Conservation (phyloP, 805 yeast genomes). For the Saccharomycopsis sp. region DNA sequence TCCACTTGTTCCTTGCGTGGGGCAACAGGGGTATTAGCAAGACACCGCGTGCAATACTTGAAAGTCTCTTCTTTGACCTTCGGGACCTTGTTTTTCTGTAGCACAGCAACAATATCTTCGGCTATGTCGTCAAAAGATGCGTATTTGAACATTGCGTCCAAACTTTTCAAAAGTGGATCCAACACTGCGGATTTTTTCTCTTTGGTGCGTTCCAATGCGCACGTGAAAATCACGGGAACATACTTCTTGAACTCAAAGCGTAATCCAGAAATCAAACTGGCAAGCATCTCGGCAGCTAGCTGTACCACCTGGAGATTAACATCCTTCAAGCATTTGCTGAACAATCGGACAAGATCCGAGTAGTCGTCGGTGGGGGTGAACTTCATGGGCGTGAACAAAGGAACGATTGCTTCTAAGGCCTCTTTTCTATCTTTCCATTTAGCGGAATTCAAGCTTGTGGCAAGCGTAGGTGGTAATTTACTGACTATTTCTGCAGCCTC, state of each 20-base stretch:
- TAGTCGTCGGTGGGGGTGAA: slow-evolving; percentile 54
- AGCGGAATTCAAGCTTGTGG: slow-evolving; percentile 45
- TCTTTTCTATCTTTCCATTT: slow-evolving; percentile 93
- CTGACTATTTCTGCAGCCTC: slow-evolving; percentile 63
- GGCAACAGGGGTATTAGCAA: slow-evolving; percentile 40
- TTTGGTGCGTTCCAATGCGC: slow-evolving; percentile 72
- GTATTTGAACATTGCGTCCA: slow-evolving; percentile 53
- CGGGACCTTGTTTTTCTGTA: slow-evolving; percentile 52
- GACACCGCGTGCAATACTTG: slow-evolving; percentile 54
- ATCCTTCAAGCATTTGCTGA: slow-evolving; percentile 71
- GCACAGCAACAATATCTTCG: slow-evolving; percentile 47
- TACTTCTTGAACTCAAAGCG: slow-evolving; percentile 49
- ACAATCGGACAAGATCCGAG: slow-evolving; percentile 44
- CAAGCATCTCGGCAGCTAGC: slow-evolving; percentile 53
- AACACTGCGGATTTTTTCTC: slow-evolving; percentile 78
- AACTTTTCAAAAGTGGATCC: slow-evolving; percentile 56
- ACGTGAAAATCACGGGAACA: slow-evolving; percentile 42
- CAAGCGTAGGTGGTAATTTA: slow-evolving; percentile 58
- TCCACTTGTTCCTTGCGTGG: slow-evolving; percentile 53
- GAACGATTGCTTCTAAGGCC: slow-evolving; percentile 56
- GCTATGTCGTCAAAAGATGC: slow-evolving; percentile 47
- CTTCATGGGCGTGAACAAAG: slow-evolving; percentile 40
- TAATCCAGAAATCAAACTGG: background rate
- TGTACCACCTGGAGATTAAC: slow-evolving; percentile 84
- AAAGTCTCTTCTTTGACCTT: slow-evolving; percentile 69